phyloP scores from a whole-genome alignment of 306 rosid genomes.

The Gastrolobium villosum region DNA sequence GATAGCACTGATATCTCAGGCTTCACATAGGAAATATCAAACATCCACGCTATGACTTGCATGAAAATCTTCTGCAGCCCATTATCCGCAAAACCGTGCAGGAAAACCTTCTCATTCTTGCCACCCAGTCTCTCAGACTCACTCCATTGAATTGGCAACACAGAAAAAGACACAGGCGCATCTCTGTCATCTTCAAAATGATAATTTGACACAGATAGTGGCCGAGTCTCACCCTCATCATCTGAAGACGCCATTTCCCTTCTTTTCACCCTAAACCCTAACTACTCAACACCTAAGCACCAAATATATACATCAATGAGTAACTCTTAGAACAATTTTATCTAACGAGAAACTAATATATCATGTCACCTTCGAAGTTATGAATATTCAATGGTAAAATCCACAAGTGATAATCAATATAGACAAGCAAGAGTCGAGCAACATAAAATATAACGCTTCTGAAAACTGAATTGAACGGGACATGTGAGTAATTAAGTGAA shows the following conservation, averaged over 20 bases:
- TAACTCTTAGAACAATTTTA: background rate
- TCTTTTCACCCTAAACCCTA: conserved; percentile 38
- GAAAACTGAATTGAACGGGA: background rate
- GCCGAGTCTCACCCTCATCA: conserved; percentile 73
- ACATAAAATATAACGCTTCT: background rate
- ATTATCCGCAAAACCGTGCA: conserved; percentile 70
- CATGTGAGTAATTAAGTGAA: background rate
- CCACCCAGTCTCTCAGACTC: conserved; percentile 54
- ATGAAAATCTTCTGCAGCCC: conserved; percentile 73
- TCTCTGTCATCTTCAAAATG: conserved; percentile 65
- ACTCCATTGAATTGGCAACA: conserved; percentile 79
- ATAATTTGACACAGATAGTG: conserved; percentile 65
- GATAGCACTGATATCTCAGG: conserved; percentile 81
- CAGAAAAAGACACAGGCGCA: conserved; percentile 68
- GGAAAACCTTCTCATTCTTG: conserved; percentile 52
- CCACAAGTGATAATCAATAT: background rate
- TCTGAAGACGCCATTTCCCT: conserved; percentile 78
- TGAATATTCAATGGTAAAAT: conserved; percentile 10
- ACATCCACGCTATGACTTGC: conserved; percentile 84
- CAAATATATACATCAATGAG: conserved; percentile 22
- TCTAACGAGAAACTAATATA: background rate
- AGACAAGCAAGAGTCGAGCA: background rate
- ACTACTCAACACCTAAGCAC: conserved; percentile 41
- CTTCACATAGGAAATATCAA: conserved; percentile 63
- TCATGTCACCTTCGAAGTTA: background rate